phyloP scores from a whole-genome alignment of 2,329 filamentous ascomycete species.

The Trichoderma atroviride region DNA sequence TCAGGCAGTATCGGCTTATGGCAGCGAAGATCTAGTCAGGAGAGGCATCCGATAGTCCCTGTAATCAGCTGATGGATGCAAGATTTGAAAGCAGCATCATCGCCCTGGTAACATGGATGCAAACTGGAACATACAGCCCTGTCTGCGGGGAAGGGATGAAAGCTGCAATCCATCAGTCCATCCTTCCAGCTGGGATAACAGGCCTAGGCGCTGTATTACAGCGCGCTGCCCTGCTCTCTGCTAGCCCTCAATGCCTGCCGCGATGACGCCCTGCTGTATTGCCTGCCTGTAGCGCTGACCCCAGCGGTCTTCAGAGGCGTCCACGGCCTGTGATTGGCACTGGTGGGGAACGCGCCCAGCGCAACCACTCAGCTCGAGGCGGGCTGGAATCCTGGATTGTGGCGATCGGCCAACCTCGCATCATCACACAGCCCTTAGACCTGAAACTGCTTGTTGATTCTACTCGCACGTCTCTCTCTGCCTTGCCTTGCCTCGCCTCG shows the following conservation, averaged over 20 bases:
- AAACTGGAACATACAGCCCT: neutral
- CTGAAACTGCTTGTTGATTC: neutral
- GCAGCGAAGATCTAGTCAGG: neutral
- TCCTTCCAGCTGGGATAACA: constrained; percentile 1
- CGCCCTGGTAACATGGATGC: neutral
- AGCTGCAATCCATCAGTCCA: neutral
- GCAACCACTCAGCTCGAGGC: neutral
- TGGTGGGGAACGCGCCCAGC: neutral
- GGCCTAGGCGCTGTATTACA: neutral
- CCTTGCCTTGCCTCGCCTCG: neutral
- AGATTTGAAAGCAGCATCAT: neutral
- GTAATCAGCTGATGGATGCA: neutral
- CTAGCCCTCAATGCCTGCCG: neutral
- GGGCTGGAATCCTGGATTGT: neutral
- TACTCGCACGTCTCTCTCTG: too few species aligned
- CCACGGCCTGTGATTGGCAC: neutral
- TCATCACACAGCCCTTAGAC: constrained; percentile 17
- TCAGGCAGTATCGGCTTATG: neutral
- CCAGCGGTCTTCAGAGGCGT: neutral
- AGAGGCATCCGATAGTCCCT: neutral
- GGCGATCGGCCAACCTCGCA: constrained; percentile 22
- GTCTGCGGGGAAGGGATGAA: constrained; percentile 13
- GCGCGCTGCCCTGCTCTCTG: neutral
- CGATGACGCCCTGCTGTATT: neutral
- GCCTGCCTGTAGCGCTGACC: neutral